A percentile compares a stretch with the other conserved stretches of the same genome.
These are phyloP conservation scores for Metschnikowia corniflorae DNA, from an alignment of 805 yeast genomes.

Conservation along the genomic window DNA sequence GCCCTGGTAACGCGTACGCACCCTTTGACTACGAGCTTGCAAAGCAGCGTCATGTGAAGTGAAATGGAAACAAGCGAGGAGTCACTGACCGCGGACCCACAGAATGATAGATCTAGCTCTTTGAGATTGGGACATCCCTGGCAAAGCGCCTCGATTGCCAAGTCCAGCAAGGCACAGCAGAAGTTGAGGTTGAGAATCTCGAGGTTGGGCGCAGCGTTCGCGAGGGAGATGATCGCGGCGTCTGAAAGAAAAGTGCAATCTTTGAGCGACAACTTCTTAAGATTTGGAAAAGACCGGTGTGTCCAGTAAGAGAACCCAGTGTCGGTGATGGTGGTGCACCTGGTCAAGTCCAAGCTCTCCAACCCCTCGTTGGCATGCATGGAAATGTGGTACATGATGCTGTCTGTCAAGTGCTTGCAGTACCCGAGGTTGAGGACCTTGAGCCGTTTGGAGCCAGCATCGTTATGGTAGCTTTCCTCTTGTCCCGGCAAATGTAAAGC, in stretches of 20 bases:
- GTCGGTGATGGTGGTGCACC: conserved; percentile 79
- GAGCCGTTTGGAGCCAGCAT: conserved; percentile 58
- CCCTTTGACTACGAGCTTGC: conserved; percentile 54
- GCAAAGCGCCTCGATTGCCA: conserved; percentile 61
- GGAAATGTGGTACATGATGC: conserved; percentile 60
- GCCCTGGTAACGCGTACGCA: conserved; percentile 75
- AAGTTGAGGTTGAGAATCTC: conserved; percentile 60
- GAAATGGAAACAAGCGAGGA: conserved; percentile 60
- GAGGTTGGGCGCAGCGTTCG: conserved; percentile 57
- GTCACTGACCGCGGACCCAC: conserved; percentile 80
- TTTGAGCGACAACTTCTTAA: conserved; percentile 51
- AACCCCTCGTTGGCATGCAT: conserved; percentile 54
- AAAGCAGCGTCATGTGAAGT: conserved; percentile 47
- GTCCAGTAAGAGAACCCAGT: conserved; percentile 69
- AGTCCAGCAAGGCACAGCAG: conserved; percentile 72
- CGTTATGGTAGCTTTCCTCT: conserved; percentile 17
- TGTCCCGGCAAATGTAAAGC: conserved; percentile 10
- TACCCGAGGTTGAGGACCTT: conserved; percentile 58
- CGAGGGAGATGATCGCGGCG: conserved; percentile 56
- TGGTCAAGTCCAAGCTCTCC: conserved; percentile 56
- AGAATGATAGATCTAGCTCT: conserved; percentile 59
- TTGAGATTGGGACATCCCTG: conserved; percentile 59
- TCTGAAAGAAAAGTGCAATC: conserved; percentile 77
- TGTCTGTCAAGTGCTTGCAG: conserved; percentile 72
- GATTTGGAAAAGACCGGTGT: conserved; percentile 48